A percentile compares a stretch with the other conserved stretches of the same genome.
These are phyloP conservation scores for Benincasa hispida DNA, from an alignment of 306 rosid genomes.

Conservation along the genomic window DNA sequence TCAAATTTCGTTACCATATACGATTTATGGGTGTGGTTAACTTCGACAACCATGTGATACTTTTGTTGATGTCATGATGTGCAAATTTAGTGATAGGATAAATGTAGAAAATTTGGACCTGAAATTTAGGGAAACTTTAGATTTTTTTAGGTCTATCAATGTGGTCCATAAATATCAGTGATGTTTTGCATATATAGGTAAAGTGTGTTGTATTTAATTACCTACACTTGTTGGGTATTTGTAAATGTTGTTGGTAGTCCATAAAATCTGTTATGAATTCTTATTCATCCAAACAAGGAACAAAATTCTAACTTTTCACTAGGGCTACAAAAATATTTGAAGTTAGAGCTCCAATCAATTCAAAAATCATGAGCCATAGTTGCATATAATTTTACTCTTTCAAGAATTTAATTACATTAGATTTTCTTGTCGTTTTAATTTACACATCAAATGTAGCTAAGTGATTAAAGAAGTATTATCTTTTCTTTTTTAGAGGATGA, in stretches of 20 bases:
- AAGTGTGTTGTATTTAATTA: neutral
- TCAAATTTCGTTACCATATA: neutral
- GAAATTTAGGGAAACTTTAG: neutral
- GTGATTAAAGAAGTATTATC: too few species aligned
- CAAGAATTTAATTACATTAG: too few species aligned
- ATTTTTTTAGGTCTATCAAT: neutral
- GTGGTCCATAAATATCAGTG: neutral
- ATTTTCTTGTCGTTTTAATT: too few species aligned
- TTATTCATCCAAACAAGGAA: neutral
- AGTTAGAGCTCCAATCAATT: neutral
- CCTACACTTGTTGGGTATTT: neutral
- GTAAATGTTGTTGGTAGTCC: neutral
- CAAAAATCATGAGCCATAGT: neutral
- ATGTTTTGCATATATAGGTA: neutral
- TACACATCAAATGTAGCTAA: too few species aligned
- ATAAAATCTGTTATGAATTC: neutral
- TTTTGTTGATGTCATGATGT: neutral
- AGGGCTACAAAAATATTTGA: neutral
- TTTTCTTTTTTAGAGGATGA: too few species aligned
- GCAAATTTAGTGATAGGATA: neutral
- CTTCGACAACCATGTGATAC: neutral
- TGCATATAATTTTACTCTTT: too few species aligned
- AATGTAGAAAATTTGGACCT: neutral
- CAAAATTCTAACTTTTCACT: neutral
- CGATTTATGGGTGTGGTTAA: neutral